These are phyloP conservation scores for Erigeron philadelphicus DNA, from an alignment of 140 eudicot species.

Conservation along the genomic window DNA sequence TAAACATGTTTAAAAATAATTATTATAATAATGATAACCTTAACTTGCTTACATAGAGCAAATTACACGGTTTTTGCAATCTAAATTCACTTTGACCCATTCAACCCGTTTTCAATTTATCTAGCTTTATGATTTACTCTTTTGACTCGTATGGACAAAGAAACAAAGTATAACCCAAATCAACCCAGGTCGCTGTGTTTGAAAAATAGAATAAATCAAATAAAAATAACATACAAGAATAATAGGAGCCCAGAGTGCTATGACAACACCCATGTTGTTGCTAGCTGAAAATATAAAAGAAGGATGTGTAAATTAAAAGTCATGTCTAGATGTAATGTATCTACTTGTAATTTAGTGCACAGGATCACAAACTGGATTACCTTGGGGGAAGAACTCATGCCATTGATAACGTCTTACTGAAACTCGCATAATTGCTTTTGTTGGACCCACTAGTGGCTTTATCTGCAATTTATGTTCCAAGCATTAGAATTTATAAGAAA, in stretches of 20 bases:
- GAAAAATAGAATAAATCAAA: conserved; percentile 7
- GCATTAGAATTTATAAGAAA: neutral
- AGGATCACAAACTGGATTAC: conserved; percentile 32
- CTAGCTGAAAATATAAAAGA: conserved; percentile 44
- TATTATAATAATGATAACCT: neutral
- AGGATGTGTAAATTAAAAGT: conserved; percentile 9
- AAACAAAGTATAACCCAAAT: neutral
- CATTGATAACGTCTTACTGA: conserved; percentile 48
- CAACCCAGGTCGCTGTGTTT: neutral
- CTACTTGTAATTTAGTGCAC: neutral
- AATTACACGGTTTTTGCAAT: neutral
- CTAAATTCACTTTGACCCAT: neutral
- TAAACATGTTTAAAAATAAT: neutral
- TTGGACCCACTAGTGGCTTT: conserved; percentile 86
- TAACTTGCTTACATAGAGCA: neutral
- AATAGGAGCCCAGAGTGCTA: conserved; percentile 90
- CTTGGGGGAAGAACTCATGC: conserved; percentile 94
- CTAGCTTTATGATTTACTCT: neutral
- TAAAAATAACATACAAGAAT: conserved; percentile 56
- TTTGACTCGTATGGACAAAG: neutral
- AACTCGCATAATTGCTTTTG: conserved; percentile 69
- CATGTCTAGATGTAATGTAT: neutral
- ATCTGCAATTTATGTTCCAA: conserved; percentile 43
- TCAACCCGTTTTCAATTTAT: neutral
- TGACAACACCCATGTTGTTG: conserved; percentile 81